Base-by-base conservation (phyloP, 768 basidiomycete genomes). In the Leccinum subtestaceum region DNA sequence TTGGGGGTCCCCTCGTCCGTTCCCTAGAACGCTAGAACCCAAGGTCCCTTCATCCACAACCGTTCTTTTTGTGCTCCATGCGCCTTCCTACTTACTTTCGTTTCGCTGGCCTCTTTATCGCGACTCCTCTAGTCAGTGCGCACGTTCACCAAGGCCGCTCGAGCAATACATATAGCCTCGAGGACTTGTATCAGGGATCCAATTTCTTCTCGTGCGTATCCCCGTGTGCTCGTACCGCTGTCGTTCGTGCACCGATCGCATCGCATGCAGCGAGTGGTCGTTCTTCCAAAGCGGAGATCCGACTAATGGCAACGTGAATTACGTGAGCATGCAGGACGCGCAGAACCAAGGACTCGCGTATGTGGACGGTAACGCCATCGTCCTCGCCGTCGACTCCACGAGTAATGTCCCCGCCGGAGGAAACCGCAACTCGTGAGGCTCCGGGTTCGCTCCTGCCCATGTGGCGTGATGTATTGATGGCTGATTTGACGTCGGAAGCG, bases 231-330 rank as follows among this genome's bases (percentile, higher is more conserved):
- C 5, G 19, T 32, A 45, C 13, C 49, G 9, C 4, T 8, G 17
- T 46, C 53, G 51, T 52, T 17, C 36, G 27, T 12, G 11, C 27
- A n/a, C 59, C 31, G 56, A 58, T 50, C 40, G 53, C 43, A 45
- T 45, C 43, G 3, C 46, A 27, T 60, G 38, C 61, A 90, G 88
- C 50, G 66, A 79, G 15, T 91, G 86, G 85, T 73, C 81, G 29
- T 92, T 87, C 74, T 88, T 80, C 71, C 75, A 75, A 15, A 74
- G 61, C 5, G 2, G 68, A 7, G 91, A 93, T 70, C 91, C 91
- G 2, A 92, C 91, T 1, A 72, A 83, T 61, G 91, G 90, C 12
- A 74, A 73, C 34, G 91, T 93, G 56, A 80, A 83, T 57, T 93
- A 83, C 67, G 73, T 84, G 60, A 72, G 65, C 51, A 65, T 72